Base-by-base conservation (phyloP, 2,329 filamentous ascomycete genomes). In the Metarhizium sp. region DNA sequence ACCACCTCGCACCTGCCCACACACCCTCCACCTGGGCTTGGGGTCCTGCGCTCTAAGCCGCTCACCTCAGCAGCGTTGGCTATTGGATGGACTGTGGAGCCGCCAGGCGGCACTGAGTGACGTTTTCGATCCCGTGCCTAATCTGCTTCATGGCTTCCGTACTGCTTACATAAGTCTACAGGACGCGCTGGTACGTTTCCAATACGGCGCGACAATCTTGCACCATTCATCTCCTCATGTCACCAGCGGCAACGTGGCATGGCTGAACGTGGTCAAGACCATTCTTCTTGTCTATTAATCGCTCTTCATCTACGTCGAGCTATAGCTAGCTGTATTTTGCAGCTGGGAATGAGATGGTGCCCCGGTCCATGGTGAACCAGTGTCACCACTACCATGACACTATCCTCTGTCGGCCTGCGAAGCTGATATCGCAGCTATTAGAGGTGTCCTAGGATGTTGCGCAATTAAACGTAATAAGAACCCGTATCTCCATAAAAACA, bases 121-220 rank as follows among this genome's bases (percentile, higher is more conserved):
- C 61, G 61, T 63, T 61, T 54, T 48, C 59, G 50, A 60, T 18
- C 55, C 58, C 55, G 48, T 61, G 58, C 59, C 58, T 60, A 40
- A 16, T 40, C 14, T 13, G 38, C 14, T 40, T 40, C 38, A 36
- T 0, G 13, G 34, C 34, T 8, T 25, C 25, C 25, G 3, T 25
- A 25, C 25, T 40, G 38, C 38, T 40, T 40, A 40, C 38, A 5
- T 40, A 40, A 40, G 32, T 25, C 25, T 25, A 25, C 25, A 4
- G 25, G 25, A 25, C 4, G 25, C 25, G 4, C 25, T 25, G 25
- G 3, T 25, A 25, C 25, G 25, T 25, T 25, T 4, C 25, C 25
- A 25, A 25, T 25, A 25, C 25, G 4, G 25, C 4, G 25, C 25
- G 53, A 48, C 51, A 13, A 20, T 10, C 25, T 20, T 14, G 3